Evolutionary conservation across 2,329 filamentous ascomycete species (phyloP).

Genomic region (Neofusicoccum ribis): DNA sequence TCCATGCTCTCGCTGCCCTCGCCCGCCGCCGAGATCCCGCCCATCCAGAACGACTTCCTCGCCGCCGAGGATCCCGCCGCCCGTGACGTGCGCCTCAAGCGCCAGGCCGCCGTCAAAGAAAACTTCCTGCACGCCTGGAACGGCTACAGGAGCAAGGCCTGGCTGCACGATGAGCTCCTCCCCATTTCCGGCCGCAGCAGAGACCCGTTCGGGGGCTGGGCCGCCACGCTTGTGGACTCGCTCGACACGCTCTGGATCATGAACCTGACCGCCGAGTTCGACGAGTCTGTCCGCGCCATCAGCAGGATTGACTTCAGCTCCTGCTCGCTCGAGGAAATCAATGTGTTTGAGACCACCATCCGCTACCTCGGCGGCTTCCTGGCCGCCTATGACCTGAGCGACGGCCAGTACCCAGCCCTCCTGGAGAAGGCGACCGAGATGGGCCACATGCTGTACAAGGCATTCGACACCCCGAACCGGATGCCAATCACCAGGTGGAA

Average conservation of each 20-base stretch:
- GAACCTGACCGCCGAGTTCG: conserved; percentile 49
- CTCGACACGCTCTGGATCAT: conserved; percentile 50
- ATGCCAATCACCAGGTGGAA: conserved; percentile 48
- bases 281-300: conserved; percentile 47
- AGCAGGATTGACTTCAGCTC: conserved; percentile 47
- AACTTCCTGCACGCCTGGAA: conserved; percentile 47
- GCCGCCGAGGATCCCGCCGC: conserved; percentile 34
- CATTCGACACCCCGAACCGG: conserved; percentile 48
- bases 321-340: conserved; percentile 42
- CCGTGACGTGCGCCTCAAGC: conserved; percentile 30
- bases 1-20: conserved; percentile 40
- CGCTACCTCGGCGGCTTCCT: conserved; percentile 40
- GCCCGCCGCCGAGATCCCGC: conserved; percentile 36
- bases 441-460: conserved; percentile 47
- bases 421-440: conserved; percentile 40
- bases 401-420: conserved; percentile 30
- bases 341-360: conserved; percentile 55
- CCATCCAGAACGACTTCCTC: conserved; percentile 43
- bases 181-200: conserved; percentile 40
- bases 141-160: conserved; percentile 46
- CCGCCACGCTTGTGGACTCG: conserved; percentile 48
- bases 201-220: conserved; percentile 52
- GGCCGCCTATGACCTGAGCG: conserved; percentile 40
- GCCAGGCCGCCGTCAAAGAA: conserved; percentile 40
- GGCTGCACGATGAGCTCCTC: conserved; percentile 49